phyloP scores from a whole-genome alignment of 345 rosid species.

The Populus deltoides region DNA sequence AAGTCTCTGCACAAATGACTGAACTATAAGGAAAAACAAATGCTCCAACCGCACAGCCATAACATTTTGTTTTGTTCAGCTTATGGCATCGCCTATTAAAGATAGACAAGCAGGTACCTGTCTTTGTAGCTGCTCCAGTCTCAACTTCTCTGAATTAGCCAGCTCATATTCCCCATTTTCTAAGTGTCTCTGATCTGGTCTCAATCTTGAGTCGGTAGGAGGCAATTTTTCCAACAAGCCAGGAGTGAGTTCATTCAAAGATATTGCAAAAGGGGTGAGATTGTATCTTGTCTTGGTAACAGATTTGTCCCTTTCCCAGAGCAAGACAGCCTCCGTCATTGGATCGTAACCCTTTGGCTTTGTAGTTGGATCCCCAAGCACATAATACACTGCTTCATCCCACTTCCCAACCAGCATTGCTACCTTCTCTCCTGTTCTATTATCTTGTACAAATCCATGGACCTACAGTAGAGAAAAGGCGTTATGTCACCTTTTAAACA shows the following conservation, averaged over 20 bases:
- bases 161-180: slow-evolving; percentile 94
- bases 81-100: background rate
- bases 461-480: slow-evolving; percentile 44
- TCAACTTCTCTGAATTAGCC: slow-evolving; percentile 89
- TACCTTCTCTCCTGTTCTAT: slow-evolving; percentile 92
- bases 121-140: slow-evolving; percentile 96
- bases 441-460: slow-evolving; percentile 97
- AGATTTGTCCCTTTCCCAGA: slow-evolving; percentile 84
- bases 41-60: background rate
- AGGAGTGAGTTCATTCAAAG: slow-evolving; percentile 82
- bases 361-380: slow-evolving; percentile 75
- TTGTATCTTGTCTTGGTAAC: slow-evolving; percentile 90
- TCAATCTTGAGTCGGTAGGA: slow-evolving; percentile 93
- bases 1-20: background rate
- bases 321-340: slow-evolving; percentile 87
- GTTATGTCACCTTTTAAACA: background rate
- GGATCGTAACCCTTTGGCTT: slow-evolving; percentile 98
- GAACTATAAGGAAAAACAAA: background rate
- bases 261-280: slow-evolving; percentile 82
- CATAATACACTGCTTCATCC: slow-evolving; percentile 98
- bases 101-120: slow-evolving; percentile 48
- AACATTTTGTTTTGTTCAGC: background rate
- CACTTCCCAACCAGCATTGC: slow-evolving; percentile 95
- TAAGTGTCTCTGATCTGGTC: slow-evolving; percentile 93
- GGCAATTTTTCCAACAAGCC: slow-evolving; percentile 77